These are phyloP conservation scores for Fusarium dimerum DNA, from an alignment of 2,329 filamentous ascomycete genomes.

Conservation along the genomic window DNA sequence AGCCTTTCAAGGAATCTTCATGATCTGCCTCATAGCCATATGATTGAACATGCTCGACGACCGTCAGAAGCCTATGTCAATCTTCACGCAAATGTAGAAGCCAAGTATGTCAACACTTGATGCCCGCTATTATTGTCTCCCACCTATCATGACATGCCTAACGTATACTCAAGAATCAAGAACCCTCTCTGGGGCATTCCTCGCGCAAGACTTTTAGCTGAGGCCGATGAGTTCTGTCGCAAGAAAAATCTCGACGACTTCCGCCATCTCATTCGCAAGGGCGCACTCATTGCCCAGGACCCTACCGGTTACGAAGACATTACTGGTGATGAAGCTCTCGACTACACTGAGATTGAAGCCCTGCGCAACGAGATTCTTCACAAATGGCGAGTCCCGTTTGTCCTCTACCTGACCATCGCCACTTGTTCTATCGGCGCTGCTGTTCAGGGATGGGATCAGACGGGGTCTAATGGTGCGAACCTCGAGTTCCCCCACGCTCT, in stretches of 20 bases:
- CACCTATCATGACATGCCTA: conserved; percentile 4
- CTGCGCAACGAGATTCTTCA: conserved; percentile 65
- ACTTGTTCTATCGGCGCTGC: conserved; percentile 70
- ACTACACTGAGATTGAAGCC: conserved; percentile 58
- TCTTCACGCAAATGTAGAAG: conserved; percentile 48
- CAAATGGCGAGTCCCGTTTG: conserved; percentile 65
- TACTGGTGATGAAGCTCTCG: conserved; percentile 55
- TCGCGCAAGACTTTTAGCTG: conserved; percentile 48
- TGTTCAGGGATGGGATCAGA: conserved; percentile 72
- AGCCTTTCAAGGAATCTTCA: conserved; percentile 26
- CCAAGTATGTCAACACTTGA: conserved; percentile 38
- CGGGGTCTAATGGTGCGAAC: conserved; percentile 64
- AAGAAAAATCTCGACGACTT: conserved; percentile 60
- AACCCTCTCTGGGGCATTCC: conserved; percentile 55
- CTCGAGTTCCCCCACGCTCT: conserved; percentile 60
- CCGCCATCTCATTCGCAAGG: conserved; percentile 61
- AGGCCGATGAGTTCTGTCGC: conserved; percentile 63
- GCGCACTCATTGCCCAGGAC: conserved; percentile 73
- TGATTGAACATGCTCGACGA: conserved; percentile 39
- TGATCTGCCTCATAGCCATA: conserved; percentile 31
- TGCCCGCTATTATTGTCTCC: neutral
- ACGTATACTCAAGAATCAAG: conserved; percentile 38
- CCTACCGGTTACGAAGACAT: conserved; percentile 64
- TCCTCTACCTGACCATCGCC: conserved; percentile 66
- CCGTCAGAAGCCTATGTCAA: conserved; percentile 39